Percentiles rank a stretch among this genome's conserved stretches.
phyloP scores from a whole-genome alignment of 495 filamentous ascomycete genomes.

The Neurospora sp. region DNA sequence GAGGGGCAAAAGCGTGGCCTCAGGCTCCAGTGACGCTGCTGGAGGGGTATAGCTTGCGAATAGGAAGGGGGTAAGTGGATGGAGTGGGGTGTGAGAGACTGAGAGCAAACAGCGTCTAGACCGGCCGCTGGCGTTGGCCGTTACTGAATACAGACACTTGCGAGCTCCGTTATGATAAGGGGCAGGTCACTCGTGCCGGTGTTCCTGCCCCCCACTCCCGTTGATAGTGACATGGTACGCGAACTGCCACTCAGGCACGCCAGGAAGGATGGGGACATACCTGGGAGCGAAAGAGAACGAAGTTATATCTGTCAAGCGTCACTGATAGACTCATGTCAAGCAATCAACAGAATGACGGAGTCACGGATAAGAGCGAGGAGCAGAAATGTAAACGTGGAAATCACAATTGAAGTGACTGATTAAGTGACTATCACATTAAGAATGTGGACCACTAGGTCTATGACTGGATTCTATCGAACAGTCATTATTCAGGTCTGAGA shows the following conservation, averaged over 20 bases:
- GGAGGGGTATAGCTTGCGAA: background rate
- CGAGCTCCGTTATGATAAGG: background rate
- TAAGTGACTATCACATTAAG: background rate
- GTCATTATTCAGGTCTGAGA: background rate
- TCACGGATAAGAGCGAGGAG: background rate
- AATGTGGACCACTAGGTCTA: background rate
- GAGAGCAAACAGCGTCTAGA: background rate
- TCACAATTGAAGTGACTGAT: background rate
- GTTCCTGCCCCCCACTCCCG: background rate
- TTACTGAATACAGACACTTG: background rate
- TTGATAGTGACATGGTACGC: background rate
- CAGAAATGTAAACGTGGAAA: background rate
- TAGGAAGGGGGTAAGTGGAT: background rate
- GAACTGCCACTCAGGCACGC: background rate
- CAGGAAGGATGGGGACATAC: background rate
- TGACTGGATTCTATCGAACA: background rate
- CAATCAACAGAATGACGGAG: background rate
- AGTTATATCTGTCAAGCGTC: background rate
- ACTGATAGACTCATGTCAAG: background rate
- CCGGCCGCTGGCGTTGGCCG: background rate
- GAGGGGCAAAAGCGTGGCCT: background rate
- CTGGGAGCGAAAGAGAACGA: background rate
- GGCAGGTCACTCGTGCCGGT: too few species aligned
- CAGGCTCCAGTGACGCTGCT: background rate
- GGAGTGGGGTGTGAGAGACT: background rate